Base-by-base conservation (phyloP, 2,329 filamentous ascomycete species). In the Arachnopeziza araneosa region DNA sequence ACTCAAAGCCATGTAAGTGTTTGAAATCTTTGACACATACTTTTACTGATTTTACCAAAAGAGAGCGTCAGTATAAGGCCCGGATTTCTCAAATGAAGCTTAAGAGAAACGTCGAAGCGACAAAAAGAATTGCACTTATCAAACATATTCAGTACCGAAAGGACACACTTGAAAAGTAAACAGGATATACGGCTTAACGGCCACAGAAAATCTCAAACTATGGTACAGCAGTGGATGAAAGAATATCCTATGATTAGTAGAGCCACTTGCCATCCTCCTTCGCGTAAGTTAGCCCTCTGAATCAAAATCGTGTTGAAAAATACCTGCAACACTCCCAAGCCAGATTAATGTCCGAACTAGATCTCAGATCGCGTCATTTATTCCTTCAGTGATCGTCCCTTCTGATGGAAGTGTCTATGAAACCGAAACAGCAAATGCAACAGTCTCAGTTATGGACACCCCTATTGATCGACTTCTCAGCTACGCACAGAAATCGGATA, bases 271-370 rank as follows among this genome's bases (percentile, higher is more conserved):
- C 22, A 9, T 26, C 50, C 24, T 36, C 54, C 63, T 22, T 63
- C 60, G 26, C 61, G 63, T 64, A 51, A 61, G 63, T 59, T 48
- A 48, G 26, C 50, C 49, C 58, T 51, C 24, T 32, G 26, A 9
- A 19, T 50, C 19, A 54, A 49, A 32, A 55, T 50, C 23, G 32
- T 26, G 52, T 54, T 61, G 36, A 61, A 30, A 32, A 32, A 32
- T 7, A 14, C n/a, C 48, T 52, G 55, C 51, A 65, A 61, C 63
- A 24, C 44, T 65, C 26, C 57, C 57, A 60, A 63, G 61, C 49
- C 24, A 44, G 26, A 59, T 65, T 19, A 65, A 61, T 55, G 58
- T 65, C 53, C 55, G 57, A 21, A 65, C 61, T 22, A 58, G 57
- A 17, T 63, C 63, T 52, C 19, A 7, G 7, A 7, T 32, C 7